Evolutionary conservation across 2,329 filamentous ascomycete species (phyloP).

Genomic region (Alternaria dauci): DNA sequence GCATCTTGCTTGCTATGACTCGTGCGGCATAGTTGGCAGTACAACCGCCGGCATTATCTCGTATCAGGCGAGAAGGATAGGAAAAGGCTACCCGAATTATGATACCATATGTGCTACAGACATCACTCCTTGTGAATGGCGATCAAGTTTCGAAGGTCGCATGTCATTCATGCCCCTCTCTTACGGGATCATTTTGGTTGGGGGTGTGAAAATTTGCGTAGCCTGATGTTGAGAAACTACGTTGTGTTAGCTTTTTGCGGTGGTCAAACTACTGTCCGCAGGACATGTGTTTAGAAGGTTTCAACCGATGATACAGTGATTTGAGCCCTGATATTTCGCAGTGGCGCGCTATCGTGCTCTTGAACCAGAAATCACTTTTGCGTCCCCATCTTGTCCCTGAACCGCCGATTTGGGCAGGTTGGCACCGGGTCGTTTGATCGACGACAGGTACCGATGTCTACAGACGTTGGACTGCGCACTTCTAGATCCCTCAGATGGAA

Average conservation of each 20-base stretch:
- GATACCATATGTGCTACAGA: constrained; percentile 1
- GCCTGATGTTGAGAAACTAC: background rate
- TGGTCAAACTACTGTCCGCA: background rate
- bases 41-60: constrained; percentile 11
- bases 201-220: background rate
- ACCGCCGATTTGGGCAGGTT: background rate
- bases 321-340: constrained; percentile 5
- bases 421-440: constrained; percentile 1
- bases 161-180: background rate
- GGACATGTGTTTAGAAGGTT: background rate
- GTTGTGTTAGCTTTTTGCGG: background rate
- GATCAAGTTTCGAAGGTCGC: background rate
- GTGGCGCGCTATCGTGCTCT: constrained; percentile 7
- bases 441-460: background rate
- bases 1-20: constrained; percentile 6
- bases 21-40: constrained; percentile 9
- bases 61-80: constrained; percentile 10
- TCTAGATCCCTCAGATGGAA: background rate
- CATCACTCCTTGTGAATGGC: background rate
- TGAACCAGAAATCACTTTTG: background rate
- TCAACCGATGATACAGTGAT: background rate
- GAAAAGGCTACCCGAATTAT: background rate
- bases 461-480: background rate
- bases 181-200: background rate
- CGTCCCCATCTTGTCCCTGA: constrained; percentile 5